phyloP scores from a whole-genome alignment of 1,284 basidiomycete species.

The Melampsora larici-populina region DNA sequence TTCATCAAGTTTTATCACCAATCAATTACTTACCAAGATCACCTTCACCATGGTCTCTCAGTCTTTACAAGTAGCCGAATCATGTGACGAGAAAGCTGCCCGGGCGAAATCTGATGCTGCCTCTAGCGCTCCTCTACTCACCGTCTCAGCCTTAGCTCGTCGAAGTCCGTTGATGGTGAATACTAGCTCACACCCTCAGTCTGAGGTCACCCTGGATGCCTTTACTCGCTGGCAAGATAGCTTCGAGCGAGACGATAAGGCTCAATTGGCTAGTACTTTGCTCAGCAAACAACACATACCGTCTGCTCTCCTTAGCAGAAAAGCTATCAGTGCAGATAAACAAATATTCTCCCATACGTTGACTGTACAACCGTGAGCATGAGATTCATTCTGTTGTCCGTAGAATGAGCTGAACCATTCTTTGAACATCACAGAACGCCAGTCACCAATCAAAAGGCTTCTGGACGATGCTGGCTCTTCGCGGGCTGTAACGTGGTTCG shows the following conservation, averaged over 20 bases:
- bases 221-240: constrained; percentile 23
- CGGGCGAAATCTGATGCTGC: constrained; percentile 45
- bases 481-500: constrained; percentile 64
- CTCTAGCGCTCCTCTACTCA: not conserved
- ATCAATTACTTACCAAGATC: no score
- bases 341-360: constrained; percentile 38
- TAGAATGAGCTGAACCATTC: not conserved
- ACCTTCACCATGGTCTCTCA: not conserved
- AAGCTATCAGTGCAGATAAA: constrained; percentile 55
- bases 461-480: constrained; percentile 88
- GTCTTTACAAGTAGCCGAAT: constrained; percentile 14
- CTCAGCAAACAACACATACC: constrained; percentile 71
- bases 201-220: not conserved
- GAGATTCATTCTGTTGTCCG: not conserved
- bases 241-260: constrained; percentile 59
- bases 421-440: constrained; percentile 60
- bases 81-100: constrained; percentile 5
- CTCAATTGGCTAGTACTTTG: constrained; percentile 75
- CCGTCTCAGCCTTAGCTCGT: constrained; percentile 20
- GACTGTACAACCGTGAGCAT: constrained; percentile 41
- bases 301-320: constrained; percentile 65
- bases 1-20: no score
- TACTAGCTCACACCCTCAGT: not conserved
- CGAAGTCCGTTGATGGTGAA: constrained; percentile 17
- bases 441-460: constrained; percentile 80